A percentile compares a stretch with the other conserved stretches of the same genome.
Conservation (phyloP, 371 early-diverging fungal genomes). For the Batkoa obscura region DNA sequence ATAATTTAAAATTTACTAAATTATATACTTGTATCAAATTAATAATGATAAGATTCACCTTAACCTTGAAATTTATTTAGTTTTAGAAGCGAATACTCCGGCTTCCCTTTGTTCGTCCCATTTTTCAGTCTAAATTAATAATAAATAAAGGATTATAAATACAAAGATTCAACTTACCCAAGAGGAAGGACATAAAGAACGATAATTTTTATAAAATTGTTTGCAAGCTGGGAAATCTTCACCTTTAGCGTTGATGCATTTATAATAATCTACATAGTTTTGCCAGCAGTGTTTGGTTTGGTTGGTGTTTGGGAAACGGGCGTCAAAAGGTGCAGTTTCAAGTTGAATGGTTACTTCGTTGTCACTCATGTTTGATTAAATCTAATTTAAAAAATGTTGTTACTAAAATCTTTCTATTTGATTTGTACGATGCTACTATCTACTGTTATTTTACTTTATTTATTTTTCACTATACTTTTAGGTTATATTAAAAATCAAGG, state of each 20-base stretch:
- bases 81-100: conserved; percentile 47
- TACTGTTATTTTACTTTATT: too few species aligned
- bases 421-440: too few species aligned
- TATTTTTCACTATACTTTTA: too few species aligned
- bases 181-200: conserved; percentile 62
- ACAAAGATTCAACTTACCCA: conserved; percentile 43
- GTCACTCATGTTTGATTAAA: not conserved
- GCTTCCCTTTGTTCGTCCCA: conserved; percentile 75
- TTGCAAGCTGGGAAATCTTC: conserved; percentile 78
- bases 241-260: conserved; percentile 67
- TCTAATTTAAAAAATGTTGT: too few species aligned
- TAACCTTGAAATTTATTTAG: not conserved
- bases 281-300: conserved; percentile 93
- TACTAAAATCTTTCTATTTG: too few species aligned
- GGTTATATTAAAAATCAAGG: too few species aligned
- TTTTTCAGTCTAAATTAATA: conserved; percentile 35
- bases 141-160: conserved; percentile 4
- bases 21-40: not conserved
- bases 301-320: conserved; percentile 88
- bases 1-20: conserved; percentile 6
- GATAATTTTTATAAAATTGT: conserved; percentile 58
- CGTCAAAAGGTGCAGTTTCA: conserved; percentile 15
- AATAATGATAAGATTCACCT: not conserved
- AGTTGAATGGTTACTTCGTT: not conserved
- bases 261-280: conserved; percentile 86